Percentiles rank a stretch among this genome's conserved stretches.
Conservation (phyloP, 192 early-diverging fungal genomes). For the Entomortierella beljakovae region DNA sequence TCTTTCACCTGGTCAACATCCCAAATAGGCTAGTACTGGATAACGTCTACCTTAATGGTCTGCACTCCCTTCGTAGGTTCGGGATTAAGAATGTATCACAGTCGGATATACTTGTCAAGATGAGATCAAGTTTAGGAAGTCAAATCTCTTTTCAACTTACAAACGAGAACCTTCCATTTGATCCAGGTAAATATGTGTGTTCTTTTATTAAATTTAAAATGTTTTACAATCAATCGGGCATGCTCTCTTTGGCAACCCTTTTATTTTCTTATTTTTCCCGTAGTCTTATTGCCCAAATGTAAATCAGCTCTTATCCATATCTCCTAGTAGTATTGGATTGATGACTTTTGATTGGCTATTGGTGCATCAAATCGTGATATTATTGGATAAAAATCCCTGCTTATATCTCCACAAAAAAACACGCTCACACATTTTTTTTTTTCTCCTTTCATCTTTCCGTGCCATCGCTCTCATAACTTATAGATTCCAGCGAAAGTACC, state of each 20-base stretch:
- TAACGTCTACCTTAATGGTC: conserved; percentile 85
- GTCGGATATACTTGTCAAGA: conserved; percentile 71
- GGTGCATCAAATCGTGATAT: background rate
- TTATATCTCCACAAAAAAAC: background rate
- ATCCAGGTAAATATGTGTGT: conserved; percentile 48
- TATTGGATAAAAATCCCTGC: conserved; percentile 1
- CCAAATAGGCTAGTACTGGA: conserved; percentile 73
- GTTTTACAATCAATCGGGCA: background rate
- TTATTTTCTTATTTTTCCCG: background rate
- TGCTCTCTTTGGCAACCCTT: conserved; percentile 2
- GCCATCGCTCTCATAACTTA: background rate
- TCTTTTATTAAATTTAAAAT: background rate
- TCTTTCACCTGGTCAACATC: conserved; percentile 68
- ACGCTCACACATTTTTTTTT: background rate
- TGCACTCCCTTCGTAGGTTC: conserved; percentile 80
- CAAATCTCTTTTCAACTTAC: conserved; percentile 88
- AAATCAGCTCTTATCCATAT: background rate
- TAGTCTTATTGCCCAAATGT: background rate
- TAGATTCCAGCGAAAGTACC: conserved; percentile 8
- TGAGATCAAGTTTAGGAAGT: conserved; percentile 80
- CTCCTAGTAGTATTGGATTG: background rate
- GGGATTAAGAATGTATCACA: conserved; percentile 76
- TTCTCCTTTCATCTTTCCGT: background rate
- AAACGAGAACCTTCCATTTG: conserved; percentile 84
- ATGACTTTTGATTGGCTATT: conserved; percentile 21